Percentiles rank a stretch among this genome's conserved stretches.
These are phyloP conservation scores for Heritiera fomes DNA, from an alignment of 345 rosid genomes.

Conservation along the genomic window DNA sequence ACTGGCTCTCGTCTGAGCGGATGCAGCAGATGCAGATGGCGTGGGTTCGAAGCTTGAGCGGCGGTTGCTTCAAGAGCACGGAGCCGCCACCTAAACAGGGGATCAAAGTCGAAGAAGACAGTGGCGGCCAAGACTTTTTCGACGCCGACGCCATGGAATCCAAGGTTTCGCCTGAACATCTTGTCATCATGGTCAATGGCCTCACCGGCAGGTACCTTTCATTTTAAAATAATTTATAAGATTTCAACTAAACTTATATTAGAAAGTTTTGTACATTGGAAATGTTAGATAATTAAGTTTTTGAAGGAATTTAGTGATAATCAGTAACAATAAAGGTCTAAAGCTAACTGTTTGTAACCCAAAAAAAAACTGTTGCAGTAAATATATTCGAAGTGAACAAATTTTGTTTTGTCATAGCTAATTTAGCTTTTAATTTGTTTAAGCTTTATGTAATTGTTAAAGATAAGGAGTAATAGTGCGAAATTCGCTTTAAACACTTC, in stretches of 20 bases:
- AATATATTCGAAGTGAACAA: no score
- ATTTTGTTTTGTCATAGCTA: no score
- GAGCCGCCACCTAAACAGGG: conserved; percentile 26
- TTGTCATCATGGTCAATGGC: conserved; percentile 87
- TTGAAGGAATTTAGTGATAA: background rate
- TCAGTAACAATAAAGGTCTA: background rate
- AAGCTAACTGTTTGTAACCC: no score
- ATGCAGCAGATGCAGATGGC: conserved; percentile 40
- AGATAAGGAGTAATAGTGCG: no score
- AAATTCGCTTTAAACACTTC: no score
- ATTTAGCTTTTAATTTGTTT: no score
- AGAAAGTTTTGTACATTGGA: background rate
- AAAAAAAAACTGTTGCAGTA: background rate
- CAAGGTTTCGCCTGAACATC: conserved; percentile 56
- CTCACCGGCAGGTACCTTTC: conserved; percentile 65
- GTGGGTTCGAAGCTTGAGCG: conserved; percentile 36
- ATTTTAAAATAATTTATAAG: background rate
- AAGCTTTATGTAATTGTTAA: no score
- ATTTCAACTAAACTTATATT: background rate
- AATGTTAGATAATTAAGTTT: background rate
- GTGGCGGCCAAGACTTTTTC: conserved; percentile 66
- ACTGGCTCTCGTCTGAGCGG: background rate
- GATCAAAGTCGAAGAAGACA: conserved; percentile 54
- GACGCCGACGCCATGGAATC: conserved; percentile 39
- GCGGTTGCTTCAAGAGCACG: conserved; percentile 49